Evolutionary conservation across 768 basidiomycete species (phyloP), one percentile per base, ranked within the genome.

Genomic region (Asterophora parasitica): DNA sequence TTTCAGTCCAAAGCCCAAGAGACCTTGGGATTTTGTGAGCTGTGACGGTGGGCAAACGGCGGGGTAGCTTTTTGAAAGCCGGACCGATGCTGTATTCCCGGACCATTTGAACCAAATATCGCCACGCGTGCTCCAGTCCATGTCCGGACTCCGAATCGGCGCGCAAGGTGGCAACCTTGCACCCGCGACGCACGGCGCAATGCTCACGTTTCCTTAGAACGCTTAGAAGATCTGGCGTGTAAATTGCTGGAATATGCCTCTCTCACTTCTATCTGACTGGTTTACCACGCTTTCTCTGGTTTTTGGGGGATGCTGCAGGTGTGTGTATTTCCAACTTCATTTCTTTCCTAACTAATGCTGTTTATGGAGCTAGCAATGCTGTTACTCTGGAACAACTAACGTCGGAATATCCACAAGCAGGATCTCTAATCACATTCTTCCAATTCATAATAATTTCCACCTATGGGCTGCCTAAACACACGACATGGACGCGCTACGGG

Each of bases 271-370:
- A 17, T 54, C 54, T n/a, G 58, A 63, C 44, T 92, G 86, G 88
- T 46, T 75, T 7, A 66, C 80, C 8, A 82, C 89, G 0, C 62
- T 94, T 19, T 69, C 80, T 1, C 70, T 93, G 16, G 78, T 93
- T 8, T 94, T 96, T 60, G 92, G 91, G 1, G 93, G 93, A 1
- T 96, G 93, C 65, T 96, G 93, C 73, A 83, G 83, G 76, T 78
- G 20, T 42, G 10, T n/a, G 31, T 33, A 10, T 13, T 8, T 44
- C 17, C 20, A 43, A 4, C 3, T 12, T 28, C n/a, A 28, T 32
- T 30, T n/a, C 15, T 23, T 27, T 37, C 3, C 28, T 9, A 33
- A 33, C 42, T 31, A 38, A 23, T 30, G 39, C 46, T 4, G 35
- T 27, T 40, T 12, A 13, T 7, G 7, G 13, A n/a, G 4, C 20